phyloP scores from a whole-genome alignment of 2,329 filamentous ascomycete genomes.

The Clonostachys sp. region DNA sequence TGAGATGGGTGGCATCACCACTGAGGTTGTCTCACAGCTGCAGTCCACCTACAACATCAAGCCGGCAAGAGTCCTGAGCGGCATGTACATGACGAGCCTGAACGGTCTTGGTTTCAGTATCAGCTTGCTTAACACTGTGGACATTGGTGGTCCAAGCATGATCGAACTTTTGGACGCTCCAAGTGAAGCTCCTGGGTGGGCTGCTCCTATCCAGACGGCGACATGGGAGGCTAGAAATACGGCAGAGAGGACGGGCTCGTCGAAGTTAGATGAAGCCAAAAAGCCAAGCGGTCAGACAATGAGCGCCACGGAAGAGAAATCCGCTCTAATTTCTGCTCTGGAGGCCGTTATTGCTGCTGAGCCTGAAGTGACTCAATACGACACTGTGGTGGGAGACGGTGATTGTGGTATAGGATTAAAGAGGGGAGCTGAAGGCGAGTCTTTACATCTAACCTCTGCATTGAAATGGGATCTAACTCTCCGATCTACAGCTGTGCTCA shows the following conservation, averaged over 20 bases:
- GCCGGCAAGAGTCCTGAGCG: slow-evolving; percentile 62
- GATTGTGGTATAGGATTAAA: slow-evolving; percentile 86
- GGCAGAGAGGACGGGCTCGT: slow-evolving; percentile 34
- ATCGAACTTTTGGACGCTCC: slow-evolving; percentile 67
- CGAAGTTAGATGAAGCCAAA: slow-evolving; percentile 19
- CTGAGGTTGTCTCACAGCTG: slow-evolving; percentile 63
- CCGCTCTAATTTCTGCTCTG: slow-evolving; percentile 51
- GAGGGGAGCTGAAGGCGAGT: slow-evolving; percentile 70
- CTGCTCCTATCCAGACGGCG: slow-evolving; percentile 53
- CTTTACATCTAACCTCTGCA: slow-evolving; percentile 9
- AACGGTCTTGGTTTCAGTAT: slow-evolving; percentile 75
- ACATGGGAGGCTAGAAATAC: slow-evolving; percentile 57
- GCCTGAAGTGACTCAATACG: slow-evolving; percentile 67
- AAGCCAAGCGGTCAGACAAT: slow-evolving; percentile 45
- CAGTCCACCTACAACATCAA: slow-evolving; percentile 50
- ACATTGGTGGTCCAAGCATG: slow-evolving; percentile 53
- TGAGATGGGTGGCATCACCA: slow-evolving; percentile 67
- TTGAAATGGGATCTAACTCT: background rate
- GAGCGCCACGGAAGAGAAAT: slow-evolving; percentile 43
- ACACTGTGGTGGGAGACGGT: slow-evolving; percentile 83
- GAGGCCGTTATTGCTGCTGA: slow-evolving; percentile 61
- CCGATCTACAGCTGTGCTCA: slow-evolving; percentile 38
- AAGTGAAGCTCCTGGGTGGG: slow-evolving; percentile 66
- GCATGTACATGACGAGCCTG: slow-evolving; percentile 74
- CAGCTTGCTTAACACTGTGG: slow-evolving; percentile 60